Evolutionary conservation across 2,329 filamentous ascomycete genomes (phyloP).

Genomic region (Lojkania enalia): DNA sequence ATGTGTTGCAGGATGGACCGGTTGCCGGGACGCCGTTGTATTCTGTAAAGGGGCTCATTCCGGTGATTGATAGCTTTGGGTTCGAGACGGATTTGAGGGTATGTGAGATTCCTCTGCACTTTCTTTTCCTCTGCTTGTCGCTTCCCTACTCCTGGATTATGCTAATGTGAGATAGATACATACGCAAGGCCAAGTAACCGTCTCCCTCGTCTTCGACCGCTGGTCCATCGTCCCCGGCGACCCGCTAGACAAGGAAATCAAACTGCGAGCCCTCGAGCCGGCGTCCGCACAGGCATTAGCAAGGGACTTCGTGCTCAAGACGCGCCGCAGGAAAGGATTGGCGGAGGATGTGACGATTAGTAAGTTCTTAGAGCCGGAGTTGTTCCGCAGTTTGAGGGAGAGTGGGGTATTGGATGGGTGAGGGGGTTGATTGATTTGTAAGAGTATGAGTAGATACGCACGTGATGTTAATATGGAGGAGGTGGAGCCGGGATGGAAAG

Average conservation of each 20-base stretch:
- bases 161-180: slow-evolving; percentile 74
- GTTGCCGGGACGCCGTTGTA: slow-evolving; percentile 95
- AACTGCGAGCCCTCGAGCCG: slow-evolving; percentile 81
- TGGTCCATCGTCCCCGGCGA: slow-evolving; percentile 97
- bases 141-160: background rate
- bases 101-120: slow-evolving; percentile 21
- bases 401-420: slow-evolving; percentile 75
- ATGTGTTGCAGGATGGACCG: slow-evolving; percentile 91
- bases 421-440: too few relatives aligned
- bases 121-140: background rate
- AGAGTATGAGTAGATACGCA: too few relatives aligned
- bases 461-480: too few relatives aligned
- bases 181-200: slow-evolving; percentile 87
- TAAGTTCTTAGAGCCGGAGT: slow-evolving; percentile 93
- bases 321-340: slow-evolving; percentile 85
- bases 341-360: slow-evolving; percentile 95
- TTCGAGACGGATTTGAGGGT: slow-evolving; percentile 97
- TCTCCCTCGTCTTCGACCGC: slow-evolving; percentile 90
- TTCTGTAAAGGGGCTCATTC: slow-evolving; percentile 85
- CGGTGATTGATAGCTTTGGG: slow-evolving; percentile 95
- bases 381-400: slow-evolving; percentile 85
- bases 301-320: slow-evolving; percentile 96
- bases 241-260: slow-evolving; percentile 84
- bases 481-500: background rate
- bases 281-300: slow-evolving; percentile 87